A percentile compares a stretch with the other conserved stretches of the same genome.
Conservation (phyloP, 257 asterid species). For the Haberlea rhodopensis region DNA sequence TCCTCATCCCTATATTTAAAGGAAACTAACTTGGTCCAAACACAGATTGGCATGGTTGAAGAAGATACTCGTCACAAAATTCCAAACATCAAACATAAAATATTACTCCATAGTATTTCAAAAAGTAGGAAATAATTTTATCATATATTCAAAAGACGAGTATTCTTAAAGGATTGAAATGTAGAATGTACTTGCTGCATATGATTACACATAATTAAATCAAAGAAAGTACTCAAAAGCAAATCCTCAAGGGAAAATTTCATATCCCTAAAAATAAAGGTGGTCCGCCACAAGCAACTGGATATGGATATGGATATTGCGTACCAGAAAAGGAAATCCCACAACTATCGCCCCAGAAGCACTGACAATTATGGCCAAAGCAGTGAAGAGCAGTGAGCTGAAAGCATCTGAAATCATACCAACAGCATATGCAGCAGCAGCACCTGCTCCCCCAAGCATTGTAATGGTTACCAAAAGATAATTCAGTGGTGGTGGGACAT, state of each 20-base stretch:
- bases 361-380: conserved; percentile 69
- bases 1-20: background rate
- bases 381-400: conserved; percentile 68
- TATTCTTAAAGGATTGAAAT: background rate
- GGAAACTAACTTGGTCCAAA: background rate
- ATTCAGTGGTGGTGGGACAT: conserved; percentile 91
- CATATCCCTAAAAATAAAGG: conserved; percentile 12
- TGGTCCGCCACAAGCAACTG: conserved; percentile 11
- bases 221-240: background rate
- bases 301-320: conserved; percentile 29
- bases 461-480: conserved; percentile 77
- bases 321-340: conserved; percentile 89
- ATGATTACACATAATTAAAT: background rate
- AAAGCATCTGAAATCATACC: conserved; percentile 85
- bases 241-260: conserved; percentile 2
- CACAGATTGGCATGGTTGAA: too few relatives aligned
- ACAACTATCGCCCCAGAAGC: conserved; percentile 90
- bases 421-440: conserved; percentile 76
- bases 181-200: background rate
- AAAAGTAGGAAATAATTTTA: background rate
- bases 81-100: too few relatives aligned
- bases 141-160: background rate
- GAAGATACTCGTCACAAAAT: too few relatives aligned
- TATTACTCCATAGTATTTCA: too few relatives aligned
- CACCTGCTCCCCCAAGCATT: conserved; percentile 92